These are phyloP conservation scores for Wickerhamomyces alni DNA, from an alignment of 805 yeast genomes.

Conservation along the genomic window DNA sequence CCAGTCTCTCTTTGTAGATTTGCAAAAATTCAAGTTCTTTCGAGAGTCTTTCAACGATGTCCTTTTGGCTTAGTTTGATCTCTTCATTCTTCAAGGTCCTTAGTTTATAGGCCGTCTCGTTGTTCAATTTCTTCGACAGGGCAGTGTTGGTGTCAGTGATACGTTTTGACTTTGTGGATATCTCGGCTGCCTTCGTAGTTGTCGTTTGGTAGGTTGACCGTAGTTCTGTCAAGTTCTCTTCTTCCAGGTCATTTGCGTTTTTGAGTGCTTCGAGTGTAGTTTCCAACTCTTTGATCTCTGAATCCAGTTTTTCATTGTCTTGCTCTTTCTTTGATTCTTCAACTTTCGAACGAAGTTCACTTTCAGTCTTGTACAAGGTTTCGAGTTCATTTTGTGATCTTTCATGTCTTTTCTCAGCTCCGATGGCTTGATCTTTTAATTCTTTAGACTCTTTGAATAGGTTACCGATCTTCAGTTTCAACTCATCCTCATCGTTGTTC, in stretches of 20 bases:
- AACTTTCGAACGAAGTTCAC: constrained; percentile 3
- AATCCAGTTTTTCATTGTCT: constrained; percentile 6
- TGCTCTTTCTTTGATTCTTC: constrained; percentile 16
- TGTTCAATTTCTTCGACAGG: constrained; percentile 26
- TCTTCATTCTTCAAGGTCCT: constrained; percentile 13
- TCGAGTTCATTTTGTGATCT: constrained; percentile 17
- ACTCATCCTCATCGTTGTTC: constrained; percentile 33
- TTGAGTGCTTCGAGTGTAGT: constrained; percentile 37
- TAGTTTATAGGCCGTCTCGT: constrained; percentile 27
- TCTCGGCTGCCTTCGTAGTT: constrained; percentile 44
- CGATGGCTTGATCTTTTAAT: constrained; percentile 14
- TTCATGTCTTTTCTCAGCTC: constrained; percentile 14
- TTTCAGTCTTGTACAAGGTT: constrained; percentile 9
- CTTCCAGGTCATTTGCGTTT: constrained; percentile 19
- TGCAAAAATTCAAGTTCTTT: constrained; percentile 14
- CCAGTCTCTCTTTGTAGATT: constrained; percentile 12
- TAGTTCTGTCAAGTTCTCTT: constrained; percentile 10
- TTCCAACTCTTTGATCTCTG: constrained; percentile 25
- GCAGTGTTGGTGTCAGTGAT: constrained; percentile 21
- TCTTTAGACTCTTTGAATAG: constrained; percentile 27
- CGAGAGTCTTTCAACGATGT: constrained; percentile 5
- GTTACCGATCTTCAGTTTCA: constrained; percentile 34
- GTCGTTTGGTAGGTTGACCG: constrained; percentile 37
- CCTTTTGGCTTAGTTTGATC: constrained; percentile 1
- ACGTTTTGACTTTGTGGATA: constrained; percentile 24